Percentiles rank a stretch among this genome's conserved stretches.
These are phyloP conservation scores for Cryoendolithus antarcticus DNA, from an alignment of 2,329 filamentous ascomycete species.

Conservation along the genomic window DNA sequence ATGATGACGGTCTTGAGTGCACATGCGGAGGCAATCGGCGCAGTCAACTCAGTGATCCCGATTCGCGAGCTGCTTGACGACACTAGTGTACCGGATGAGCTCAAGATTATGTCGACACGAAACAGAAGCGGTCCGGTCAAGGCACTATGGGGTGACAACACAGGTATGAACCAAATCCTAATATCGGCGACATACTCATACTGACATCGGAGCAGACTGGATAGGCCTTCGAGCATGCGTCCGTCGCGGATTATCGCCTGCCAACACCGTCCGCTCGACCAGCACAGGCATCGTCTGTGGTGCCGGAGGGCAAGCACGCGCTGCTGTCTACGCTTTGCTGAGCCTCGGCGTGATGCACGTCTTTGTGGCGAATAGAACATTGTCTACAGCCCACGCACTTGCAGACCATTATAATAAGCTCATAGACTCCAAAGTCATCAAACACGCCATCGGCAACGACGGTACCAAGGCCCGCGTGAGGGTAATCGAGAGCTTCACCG, in stretches of 20 bases:
- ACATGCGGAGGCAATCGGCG: slow-evolving; percentile 62
- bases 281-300: slow-evolving; percentile 44
- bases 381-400: slow-evolving; percentile 53
- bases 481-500: slow-evolving; percentile 46
- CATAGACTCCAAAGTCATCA: slow-evolving; percentile 19
- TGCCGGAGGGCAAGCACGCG: slow-evolving; percentile 64
- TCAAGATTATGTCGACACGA: slow-evolving; percentile 42
- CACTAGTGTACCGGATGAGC: slow-evolving; percentile 43
- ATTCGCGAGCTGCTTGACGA: slow-evolving; percentile 48
- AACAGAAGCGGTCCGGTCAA: slow-evolving; percentile 54
- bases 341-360: slow-evolving; percentile 66
- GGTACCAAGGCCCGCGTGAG: slow-evolving; percentile 29
- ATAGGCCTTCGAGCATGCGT: slow-evolving; percentile 66
- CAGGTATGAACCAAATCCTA: slow-evolving; percentile 20
- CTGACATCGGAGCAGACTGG: slow-evolving; percentile 43
- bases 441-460: slow-evolving; percentile 10
- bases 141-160: slow-evolving; percentile 66
- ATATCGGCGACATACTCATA: neutral
- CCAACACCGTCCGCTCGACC: slow-evolving; percentile 43
- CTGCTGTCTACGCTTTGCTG: slow-evolving; percentile 66
- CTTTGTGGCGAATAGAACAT: slow-evolving; percentile 60
- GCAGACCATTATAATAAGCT: slow-evolving; percentile 57
- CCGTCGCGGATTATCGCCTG: slow-evolving; percentile 58
- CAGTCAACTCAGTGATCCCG: slow-evolving; percentile 64
- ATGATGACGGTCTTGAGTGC: slow-evolving; percentile 54